Base-by-base conservation (phyloP, 2,329 filamentous ascomycete genomes). In the Trichophyton schoenleinii region DNA sequence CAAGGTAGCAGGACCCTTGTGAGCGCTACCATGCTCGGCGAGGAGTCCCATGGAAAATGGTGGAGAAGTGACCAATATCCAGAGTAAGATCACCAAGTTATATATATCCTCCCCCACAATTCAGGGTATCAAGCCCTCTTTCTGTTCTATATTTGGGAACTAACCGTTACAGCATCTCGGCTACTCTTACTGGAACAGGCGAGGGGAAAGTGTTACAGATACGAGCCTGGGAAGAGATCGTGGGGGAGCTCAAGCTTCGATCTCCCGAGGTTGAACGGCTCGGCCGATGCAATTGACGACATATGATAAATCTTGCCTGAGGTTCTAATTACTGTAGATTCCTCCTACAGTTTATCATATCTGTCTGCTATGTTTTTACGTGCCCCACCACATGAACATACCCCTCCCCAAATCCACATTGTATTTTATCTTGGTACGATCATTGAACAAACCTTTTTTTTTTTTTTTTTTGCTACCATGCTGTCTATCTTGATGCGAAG, bases 1-100 rank as follows among this genome's bases (percentile, higher is more conserved):
- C 70, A 77, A 57, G 77, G 77, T 0, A 76, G 74, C 59, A 72
- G 78, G 41, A 71, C 73, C 3, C 67, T 79, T 22, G 73, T 78
- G 15, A 73, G 72, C 58, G 77, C 73, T 1, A 74, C 75, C 4
- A 66, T 73, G 34, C 69, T 75, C 31, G 77, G 77, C 0, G 66
- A 69, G 3, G 75, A 79, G 53, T 73, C 71, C 7, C 73, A 78
- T 61, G 77, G 77, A 1, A 71, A 70, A 63, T 74, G 73, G 64
- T 79, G 75, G 77, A 72, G 72, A 49, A 72, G 74, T 63, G 63
- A 64, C 57, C 7, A 58, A 4, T 64, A 60, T 57, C 60, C 60
- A 18, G 60, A 64, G 62, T 64, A 46, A 64, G 60, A 60, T 28
- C 22, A 9, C n/a, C n/a, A 42, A n/a, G 18, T 34, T 42, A 20